Percentiles rank a stretch among this genome's conserved stretches.
Conservation (phyloP, 192 early-diverging fungal species). For the Podila horticola region DNA sequence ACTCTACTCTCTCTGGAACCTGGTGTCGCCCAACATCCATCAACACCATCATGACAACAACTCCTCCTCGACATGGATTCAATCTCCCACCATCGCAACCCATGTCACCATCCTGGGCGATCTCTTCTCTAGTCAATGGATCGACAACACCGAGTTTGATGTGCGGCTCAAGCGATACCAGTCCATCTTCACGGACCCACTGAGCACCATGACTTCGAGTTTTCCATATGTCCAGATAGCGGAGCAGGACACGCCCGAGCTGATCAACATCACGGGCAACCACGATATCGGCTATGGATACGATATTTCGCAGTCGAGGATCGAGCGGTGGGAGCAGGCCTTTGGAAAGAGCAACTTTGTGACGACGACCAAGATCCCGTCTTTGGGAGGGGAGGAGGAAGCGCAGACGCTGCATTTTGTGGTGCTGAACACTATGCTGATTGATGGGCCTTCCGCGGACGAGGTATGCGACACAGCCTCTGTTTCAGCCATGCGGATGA, state of each 20-base stretch:
- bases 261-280: conserved; percentile 69
- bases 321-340: conserved; percentile 60
- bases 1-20: conserved; percentile 5
- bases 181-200: conserved; percentile 61
- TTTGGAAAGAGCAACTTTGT: conserved; percentile 67
- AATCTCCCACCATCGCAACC: conserved; percentile 50
- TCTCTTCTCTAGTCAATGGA: conserved; percentile 75
- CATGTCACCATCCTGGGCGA: conserved; percentile 72
- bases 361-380: conserved; percentile 9
- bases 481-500: background rate
- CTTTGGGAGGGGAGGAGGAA: background rate
- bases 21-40: background rate
- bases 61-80: background rate
- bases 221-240: background rate
- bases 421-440: conserved; percentile 52
- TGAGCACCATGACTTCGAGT: conserved; percentile 11
- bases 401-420: conserved; percentile 22
- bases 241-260: conserved; percentile 21
- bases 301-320: conserved; percentile 60
- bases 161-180: conserved; percentile 62
- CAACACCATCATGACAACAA: background rate
- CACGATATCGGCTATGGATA: conserved; percentile 75
- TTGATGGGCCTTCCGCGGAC: conserved; percentile 55
- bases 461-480: conserved; percentile 26
- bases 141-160: conserved; percentile 63